Conservation (phyloP, 192 early-diverging fungal genomes). For the Chytriomyces sp. region DNA sequence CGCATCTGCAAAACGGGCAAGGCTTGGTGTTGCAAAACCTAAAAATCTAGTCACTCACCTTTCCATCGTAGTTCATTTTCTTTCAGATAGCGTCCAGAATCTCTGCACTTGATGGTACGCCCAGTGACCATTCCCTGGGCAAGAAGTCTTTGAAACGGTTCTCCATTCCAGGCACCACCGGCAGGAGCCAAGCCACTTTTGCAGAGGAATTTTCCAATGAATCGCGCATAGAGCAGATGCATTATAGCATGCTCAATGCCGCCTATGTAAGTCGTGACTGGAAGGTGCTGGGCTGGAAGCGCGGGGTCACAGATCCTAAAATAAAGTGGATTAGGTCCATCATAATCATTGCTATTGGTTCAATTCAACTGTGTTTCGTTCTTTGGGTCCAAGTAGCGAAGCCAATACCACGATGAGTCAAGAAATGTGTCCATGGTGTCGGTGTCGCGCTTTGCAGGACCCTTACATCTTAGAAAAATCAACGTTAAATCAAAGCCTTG, state of each 20-base stretch:
- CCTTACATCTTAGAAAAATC: constrained; percentile 54
- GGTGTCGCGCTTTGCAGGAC: constrained; percentile 73
- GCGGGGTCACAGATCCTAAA: constrained; percentile 30
- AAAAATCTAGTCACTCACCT: constrained; percentile 36
- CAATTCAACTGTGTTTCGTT: constrained; percentile 49
- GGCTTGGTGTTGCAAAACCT: background rate
- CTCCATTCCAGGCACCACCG: constrained; percentile 50
- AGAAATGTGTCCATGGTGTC: constrained; percentile 99
- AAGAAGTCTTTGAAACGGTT: constrained; percentile 84
- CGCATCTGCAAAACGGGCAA: constrained; percentile 30
- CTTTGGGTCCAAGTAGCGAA: constrained; percentile 79
- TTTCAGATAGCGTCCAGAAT: constrained; percentile 73
- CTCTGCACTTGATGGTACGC: constrained; percentile 76
- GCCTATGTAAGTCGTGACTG: constrained; percentile 93
- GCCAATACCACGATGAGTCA: constrained; percentile 96
- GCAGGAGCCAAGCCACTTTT: constrained; percentile 35
- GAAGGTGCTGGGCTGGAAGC: constrained; percentile 58
- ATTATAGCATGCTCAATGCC: constrained; percentile 93
- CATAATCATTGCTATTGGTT: background rate
- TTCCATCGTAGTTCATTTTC: constrained; percentile 70
- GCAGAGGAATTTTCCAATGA: constrained; percentile 82
- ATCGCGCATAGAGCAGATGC: constrained; percentile 92
- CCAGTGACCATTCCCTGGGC: constrained; percentile 97
- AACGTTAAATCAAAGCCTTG: background rate
- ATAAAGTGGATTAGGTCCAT: background rate